Conservation (phyloP, 176 grass and related monocot species). For the Calamus simplicifolius region DNA sequence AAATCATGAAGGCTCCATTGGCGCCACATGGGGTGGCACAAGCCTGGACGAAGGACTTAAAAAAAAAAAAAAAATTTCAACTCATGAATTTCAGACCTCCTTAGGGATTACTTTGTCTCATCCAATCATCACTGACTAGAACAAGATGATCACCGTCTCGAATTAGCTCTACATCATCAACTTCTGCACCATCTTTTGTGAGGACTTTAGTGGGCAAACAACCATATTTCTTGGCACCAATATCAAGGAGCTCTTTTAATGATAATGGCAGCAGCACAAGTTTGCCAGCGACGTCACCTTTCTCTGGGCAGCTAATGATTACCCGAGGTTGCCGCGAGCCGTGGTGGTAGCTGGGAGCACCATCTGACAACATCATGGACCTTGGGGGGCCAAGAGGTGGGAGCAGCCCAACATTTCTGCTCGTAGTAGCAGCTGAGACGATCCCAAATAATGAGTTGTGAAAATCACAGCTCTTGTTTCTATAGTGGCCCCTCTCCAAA, state of each 20-base stretch:
- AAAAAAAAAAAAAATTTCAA: too few species aligned
- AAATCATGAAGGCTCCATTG: too few species aligned
- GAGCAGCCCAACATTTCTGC: conserved; percentile 6
- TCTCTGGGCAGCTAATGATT: conserved; percentile 67
- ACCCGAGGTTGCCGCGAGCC: conserved; percentile 26
- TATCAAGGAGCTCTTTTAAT: conserved; percentile 52
- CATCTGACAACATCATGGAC: conserved; percentile 4
- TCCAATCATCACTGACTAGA: conserved; percentile 40
- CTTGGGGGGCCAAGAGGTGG: conserved; percentile 5
- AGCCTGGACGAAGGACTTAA: too few species aligned
- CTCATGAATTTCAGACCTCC: too few species aligned
- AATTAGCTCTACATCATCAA: conserved; percentile 68
- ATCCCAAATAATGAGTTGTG: conserved; percentile 82
- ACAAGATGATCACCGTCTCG: conserved; percentile 77
- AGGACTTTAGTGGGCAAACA: conserved; percentile 42
- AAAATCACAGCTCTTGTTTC: conserved; percentile 37
- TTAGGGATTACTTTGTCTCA: not conserved
- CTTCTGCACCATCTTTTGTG: conserved; percentile 56
- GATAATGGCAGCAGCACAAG: conserved; percentile 61
- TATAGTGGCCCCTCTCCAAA: not conserved
- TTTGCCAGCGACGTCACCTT: conserved; percentile 31
- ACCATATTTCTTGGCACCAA: conserved; percentile 55
- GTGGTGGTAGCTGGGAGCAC: not conserved
- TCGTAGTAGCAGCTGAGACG: conserved; percentile 40
- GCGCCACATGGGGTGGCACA: too few species aligned